Base-by-base conservation (phyloP, 2,329 filamentous ascomycete species). In the Colletotrichum sp. region DNA sequence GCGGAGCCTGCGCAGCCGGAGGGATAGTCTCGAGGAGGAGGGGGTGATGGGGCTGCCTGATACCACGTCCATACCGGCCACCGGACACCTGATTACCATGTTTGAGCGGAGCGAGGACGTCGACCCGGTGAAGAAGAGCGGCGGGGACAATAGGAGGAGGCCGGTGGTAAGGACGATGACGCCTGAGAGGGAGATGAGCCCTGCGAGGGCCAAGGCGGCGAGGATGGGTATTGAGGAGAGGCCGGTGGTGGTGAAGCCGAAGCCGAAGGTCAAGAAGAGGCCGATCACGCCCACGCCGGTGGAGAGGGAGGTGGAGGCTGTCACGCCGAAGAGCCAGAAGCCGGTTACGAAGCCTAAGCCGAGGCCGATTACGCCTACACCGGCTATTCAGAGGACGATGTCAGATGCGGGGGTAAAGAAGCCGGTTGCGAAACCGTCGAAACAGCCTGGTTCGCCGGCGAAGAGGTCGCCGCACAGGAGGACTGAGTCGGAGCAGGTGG, bases 1-100 rank as follows among this genome's bases (percentile, higher is more conserved):
- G n/a, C 63, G 32, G 68, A 30, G 32, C 62, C 30, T 18, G 32
- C 55, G 52, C 28, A 57, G 24, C 8, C 84, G 81, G 64, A 83
- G 80, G 67, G 79, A 78, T 8, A 86, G 83, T 75, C 68, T 80
- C 26, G 83, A 81, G 22, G 80, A 80, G 9, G 75, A 84, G 83
- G 44, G 22, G 24, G 6, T 5, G 72, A 82, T 28, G 85, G 86
- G 44, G 77, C n/a, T 84, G 18, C 85, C 88, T 15, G 91, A 94
- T 81, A 90, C 90, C 12, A 89, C 87, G 2, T 86, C 91, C 8
- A 92, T 94, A 66, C 86, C 90, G 28, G 89, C 93, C 0, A 93
- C 93, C 1, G 91, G 88, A 5, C 90, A 92, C 6, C 86, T 95
- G 24, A 93, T 95, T 70, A 90, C 90, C 52, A 88, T 95, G 85